Evolutionary conservation across 805 yeast genomes (phyloP), one percentile per base, ranked within the genome.

Genomic region (Candida silvicultrix): DNA sequence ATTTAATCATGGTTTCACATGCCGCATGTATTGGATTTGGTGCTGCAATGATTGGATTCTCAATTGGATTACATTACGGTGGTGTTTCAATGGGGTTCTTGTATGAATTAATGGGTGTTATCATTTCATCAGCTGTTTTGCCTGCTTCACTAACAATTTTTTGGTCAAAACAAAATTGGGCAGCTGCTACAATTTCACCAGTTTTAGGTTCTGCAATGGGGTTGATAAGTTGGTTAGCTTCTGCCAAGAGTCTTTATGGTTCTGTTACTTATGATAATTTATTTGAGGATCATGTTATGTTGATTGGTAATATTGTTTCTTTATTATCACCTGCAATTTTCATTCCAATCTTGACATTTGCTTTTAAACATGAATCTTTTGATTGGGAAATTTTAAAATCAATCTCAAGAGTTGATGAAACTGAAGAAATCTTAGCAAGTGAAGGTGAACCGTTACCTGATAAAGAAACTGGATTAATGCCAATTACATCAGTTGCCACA

Each of bases 271-370:
- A 74, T 40, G 67, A 71, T 62, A 67, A 64, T 46, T 80, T 95
- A n/a, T 94, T 92, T 53, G 77, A 74, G 51, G 95, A 90, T 63
- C 77, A 86, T 60, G 85, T 97, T 37, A 90, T 90, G 97, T 73
- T 89, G 51, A 81, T 83, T 3, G 97, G 96, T 49, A 89, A 89
- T 64, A 80, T 88, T 41, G 89, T 88, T 44, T 92, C 96, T 0
- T 67, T 89, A 49, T 69, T 80, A 45, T 76, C 90, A 2, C 96
- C 96, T 10, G 58, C 77, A 16, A 64, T 89, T 16, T 73, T 81
- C 46, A 69, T 81, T 42, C 89, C 95, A 23, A 58, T 83, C 10
- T 68, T 89, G 45, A 84, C 94, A 0, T 69, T 73, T 35, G 67
- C 66, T 3, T 83, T 83, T 63, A 81, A 80, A 45, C 80, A 84